A percentile compares a stretch with the other conserved stretches of the same genome.
Conservation (phyloP, 495 filamentous ascomycete genomes). For the Aspergillus conjunctus region DNA sequence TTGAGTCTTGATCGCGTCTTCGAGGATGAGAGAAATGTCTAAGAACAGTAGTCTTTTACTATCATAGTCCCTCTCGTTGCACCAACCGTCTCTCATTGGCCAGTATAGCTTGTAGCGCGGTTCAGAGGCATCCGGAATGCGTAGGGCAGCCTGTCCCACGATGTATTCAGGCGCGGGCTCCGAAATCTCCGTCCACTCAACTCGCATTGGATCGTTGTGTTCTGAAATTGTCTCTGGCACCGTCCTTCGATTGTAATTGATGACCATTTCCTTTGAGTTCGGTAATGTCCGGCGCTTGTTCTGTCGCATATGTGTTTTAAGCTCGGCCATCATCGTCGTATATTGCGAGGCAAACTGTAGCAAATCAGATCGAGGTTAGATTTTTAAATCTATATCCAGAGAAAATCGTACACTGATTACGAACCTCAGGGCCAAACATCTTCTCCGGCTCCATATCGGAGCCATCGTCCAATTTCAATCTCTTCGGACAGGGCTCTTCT, state of each 20-base stretch:
- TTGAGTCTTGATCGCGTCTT: conserved; percentile 81
- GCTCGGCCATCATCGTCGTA: conserved; percentile 75
- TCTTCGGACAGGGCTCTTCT: conserved; percentile 81
- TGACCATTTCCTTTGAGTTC: conserved; percentile 90
- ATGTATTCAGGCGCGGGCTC: conserved; percentile 69
- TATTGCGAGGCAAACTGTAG: conserved; percentile 72
- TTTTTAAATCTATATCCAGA: not conserved
- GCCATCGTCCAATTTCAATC: conserved; percentile 73
- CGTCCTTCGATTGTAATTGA: conserved; percentile 85
- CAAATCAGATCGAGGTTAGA: not conserved
- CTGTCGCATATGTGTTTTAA: conserved; percentile 84
- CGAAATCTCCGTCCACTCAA: conserved; percentile 94
- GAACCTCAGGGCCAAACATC: conserved; percentile 82
- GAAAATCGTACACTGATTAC: conserved; percentile 1
- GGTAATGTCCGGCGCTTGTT: conserved; percentile 93
- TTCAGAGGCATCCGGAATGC: conserved; percentile 85
- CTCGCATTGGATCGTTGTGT: conserved; percentile 88
- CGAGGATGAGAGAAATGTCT: conserved; percentile 83
- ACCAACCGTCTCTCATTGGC: conserved; percentile 83
- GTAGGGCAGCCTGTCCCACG: conserved; percentile 76
- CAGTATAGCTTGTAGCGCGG: conserved; percentile 90
- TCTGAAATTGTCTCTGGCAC: conserved; percentile 82
- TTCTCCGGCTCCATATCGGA: conserved; percentile 66
- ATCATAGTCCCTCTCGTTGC: conserved; percentile 87
- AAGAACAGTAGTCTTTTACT: conserved; percentile 74